phyloP scores from a whole-genome alignment of 2,329 filamentous ascomycete genomes.

The Chaetomium globosum region DNA sequence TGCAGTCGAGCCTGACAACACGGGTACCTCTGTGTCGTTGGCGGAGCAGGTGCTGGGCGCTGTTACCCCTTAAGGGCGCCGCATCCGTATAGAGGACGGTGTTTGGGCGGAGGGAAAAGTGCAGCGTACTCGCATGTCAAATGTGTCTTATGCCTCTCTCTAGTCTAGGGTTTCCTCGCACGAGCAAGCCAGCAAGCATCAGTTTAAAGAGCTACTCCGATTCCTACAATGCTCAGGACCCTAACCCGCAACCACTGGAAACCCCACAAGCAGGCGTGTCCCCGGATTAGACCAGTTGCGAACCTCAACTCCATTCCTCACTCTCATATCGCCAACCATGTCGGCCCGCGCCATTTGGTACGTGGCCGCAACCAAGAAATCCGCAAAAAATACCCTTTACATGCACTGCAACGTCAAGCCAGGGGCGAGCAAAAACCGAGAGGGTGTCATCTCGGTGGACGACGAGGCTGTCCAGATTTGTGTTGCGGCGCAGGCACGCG shows the following conservation, averaged over 20 bases:
- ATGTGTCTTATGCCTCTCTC: not conserved
- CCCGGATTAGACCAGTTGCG: not conserved
- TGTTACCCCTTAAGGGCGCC: not conserved
- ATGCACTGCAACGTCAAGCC: slow-evolving; percentile 70
- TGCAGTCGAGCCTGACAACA: slow-evolving; percentile 86
- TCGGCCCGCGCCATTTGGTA: slow-evolving; percentile 41
- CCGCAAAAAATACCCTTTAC: slow-evolving; percentile 52
- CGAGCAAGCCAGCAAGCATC: not conserved
- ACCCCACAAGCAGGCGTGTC: not conserved
- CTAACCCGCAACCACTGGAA: not conserved
- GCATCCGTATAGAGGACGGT: not conserved
- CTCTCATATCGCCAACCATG: slow-evolving; percentile 16
- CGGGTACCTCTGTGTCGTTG: slow-evolving; percentile 63
- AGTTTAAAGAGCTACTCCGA: not conserved
- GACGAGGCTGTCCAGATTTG: slow-evolving; percentile 64
- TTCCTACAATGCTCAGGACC: not conserved
- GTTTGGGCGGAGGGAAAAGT: not conserved
- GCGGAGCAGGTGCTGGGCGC: slow-evolving; percentile 53
- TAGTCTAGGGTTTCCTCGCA: not conserved
- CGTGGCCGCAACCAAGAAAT: slow-evolving; percentile 53
- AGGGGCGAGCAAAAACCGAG: slow-evolving; percentile 61
- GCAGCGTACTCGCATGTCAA: not conserved
- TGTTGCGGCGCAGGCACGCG: slow-evolving; percentile 65
- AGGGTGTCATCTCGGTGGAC: slow-evolving; percentile 61
- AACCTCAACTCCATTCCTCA: not conserved